Conservation (phyloP, 2,329 filamentous ascomycete genomes). For the Aureobasidium sp. region DNA sequence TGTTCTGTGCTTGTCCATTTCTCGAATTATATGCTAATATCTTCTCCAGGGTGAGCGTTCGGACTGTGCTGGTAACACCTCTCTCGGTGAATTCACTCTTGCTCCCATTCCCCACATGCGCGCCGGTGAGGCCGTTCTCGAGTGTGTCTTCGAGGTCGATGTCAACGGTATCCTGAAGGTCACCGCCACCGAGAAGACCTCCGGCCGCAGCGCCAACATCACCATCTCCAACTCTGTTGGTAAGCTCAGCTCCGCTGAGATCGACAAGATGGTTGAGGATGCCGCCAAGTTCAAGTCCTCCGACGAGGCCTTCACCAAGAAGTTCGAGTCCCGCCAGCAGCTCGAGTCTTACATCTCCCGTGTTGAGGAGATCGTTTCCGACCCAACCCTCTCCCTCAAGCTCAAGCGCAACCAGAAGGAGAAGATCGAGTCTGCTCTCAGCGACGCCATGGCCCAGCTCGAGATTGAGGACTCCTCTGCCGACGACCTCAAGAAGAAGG, state of each 20-base stretch:
- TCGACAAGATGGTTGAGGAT: conserved; percentile 91
- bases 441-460: conserved; percentile 94
- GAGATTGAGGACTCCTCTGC: conserved; percentile 87
- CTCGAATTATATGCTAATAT: too few relatives aligned
- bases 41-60: conserved; percentile 68
- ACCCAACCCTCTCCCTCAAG: conserved; percentile 92
- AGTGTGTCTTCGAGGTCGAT: conserved; percentile 98
- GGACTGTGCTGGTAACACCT: conserved; percentile 78
- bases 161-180: conserved; percentile 99
- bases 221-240: conserved; percentile 99
- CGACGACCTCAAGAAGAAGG: conserved; percentile 99
- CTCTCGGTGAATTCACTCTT: conserved; percentile 25
- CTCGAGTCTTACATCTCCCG: conserved; percentile 98
- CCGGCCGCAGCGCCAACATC: conserved; percentile 96
- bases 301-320: conserved; percentile 99
- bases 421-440: conserved; percentile 96
- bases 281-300: conserved; percentile 98
- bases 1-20: too few relatives aligned
- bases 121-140: conserved; percentile 91
- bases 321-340: conserved; percentile 97
- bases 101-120: conserved; percentile 64
- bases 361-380: conserved; percentile 97
- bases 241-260: conserved; percentile 90
- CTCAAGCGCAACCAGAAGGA: conserved; percentile 99
- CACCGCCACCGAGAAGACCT: conserved; percentile 97